phyloP scores from a whole-genome alignment of 495 filamentous ascomycete species.

The Oidiodendron maius region DNA sequence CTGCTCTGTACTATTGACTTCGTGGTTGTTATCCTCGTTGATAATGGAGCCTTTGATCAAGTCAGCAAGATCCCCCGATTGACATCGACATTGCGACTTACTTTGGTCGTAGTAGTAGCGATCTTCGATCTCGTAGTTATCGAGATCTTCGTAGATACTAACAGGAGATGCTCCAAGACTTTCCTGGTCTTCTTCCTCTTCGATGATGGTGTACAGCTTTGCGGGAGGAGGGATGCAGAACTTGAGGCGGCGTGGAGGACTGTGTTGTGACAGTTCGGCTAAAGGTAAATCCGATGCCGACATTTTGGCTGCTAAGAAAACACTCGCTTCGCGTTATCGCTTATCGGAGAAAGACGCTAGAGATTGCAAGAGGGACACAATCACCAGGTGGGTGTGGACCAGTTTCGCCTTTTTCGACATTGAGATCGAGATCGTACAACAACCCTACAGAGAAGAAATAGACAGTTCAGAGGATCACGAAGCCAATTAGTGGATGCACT shows the following conservation, averaged over 20 bases:
- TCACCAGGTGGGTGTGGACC: too few species aligned
- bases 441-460: too few species aligned
- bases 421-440: too few species aligned
- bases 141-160: background rate
- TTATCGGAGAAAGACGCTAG: background rate
- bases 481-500: too few species aligned
- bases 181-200: background rate
- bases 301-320: background rate
- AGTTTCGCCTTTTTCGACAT: too few species aligned
- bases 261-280: background rate
- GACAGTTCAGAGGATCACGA: too few species aligned
- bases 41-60: background rate
- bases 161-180: background rate
- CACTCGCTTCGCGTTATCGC: background rate
- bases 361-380: background rate
- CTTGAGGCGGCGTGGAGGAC: background rate
- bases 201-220: background rate
- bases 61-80: too few species aligned
- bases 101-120: background rate
- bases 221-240: background rate
- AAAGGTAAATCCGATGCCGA: background rate
- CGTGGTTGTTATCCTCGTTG: slow-evolving; percentile 1
- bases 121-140: slow-evolving; percentile 4
- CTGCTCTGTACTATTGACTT: background rate
- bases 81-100: too few species aligned